Evolutionary conservation across 1,139 yeast species (phyloP).

Genomic region (Saccharomyces hybrid): DNA sequence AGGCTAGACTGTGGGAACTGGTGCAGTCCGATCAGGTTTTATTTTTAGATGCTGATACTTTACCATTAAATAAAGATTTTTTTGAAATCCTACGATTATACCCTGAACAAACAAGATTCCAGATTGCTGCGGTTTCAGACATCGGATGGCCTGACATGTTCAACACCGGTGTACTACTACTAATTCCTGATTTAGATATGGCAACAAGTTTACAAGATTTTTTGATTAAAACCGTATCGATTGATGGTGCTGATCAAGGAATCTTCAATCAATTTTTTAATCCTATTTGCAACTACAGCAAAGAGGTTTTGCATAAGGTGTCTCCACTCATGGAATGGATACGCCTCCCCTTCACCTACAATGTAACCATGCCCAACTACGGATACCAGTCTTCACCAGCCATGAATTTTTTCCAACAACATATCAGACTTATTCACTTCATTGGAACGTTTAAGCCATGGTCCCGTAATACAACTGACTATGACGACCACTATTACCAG

Average conservation of each 20-base stretch:
- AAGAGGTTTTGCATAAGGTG: neutral
- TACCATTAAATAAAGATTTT: slow-evolving; percentile 41
- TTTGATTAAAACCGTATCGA: slow-evolving; percentile 40
- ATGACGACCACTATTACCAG: neutral
- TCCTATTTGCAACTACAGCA: slow-evolving; percentile 24
- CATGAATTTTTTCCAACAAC: slow-evolving; percentile 43
- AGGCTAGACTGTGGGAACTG: slow-evolving; percentile 64
- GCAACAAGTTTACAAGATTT: slow-evolving; percentile 40
- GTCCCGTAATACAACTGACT: slow-evolving; percentile 27
- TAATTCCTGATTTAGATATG: slow-evolving; percentile 48
- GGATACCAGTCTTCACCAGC: slow-evolving; percentile 85
- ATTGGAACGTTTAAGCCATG: slow-evolving; percentile 84
- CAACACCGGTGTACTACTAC: slow-evolving; percentile 76
- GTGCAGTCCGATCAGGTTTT: slow-evolving; percentile 52
- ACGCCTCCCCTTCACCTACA: slow-evolving; percentile 69
- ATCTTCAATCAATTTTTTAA: slow-evolving; percentile 74
- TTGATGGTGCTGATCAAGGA: slow-evolving; percentile 97
- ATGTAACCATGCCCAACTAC: slow-evolving; percentile 66
- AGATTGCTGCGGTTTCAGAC: slow-evolving; percentile 77
- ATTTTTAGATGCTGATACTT: slow-evolving; percentile 76
- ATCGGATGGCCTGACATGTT: slow-evolving; percentile 94
- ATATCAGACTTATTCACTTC: slow-evolving; percentile 65
- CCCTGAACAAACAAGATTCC: slow-evolving; percentile 18
- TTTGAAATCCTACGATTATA: slow-evolving; percentile 19
- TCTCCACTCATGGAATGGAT: slow-evolving; percentile 41